A percentile compares a stretch with the other conserved stretches of the same genome.
Evolutionary conservation across 805 yeast genomes (phyloP).

Genomic region (Pichia insulana): DNA sequence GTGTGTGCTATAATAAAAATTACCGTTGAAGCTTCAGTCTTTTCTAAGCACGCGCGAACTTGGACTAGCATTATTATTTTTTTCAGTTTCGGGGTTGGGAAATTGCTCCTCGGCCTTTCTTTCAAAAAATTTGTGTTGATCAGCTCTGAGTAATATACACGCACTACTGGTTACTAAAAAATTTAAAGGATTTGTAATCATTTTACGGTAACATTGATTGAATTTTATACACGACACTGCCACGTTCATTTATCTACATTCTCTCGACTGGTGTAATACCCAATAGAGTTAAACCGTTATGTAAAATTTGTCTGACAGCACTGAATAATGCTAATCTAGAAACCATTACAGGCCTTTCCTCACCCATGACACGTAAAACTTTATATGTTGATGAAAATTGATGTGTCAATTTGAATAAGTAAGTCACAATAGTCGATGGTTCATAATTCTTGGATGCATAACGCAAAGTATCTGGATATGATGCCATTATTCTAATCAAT

Average conservation of each 20-base stretch:
- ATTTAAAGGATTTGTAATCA: too few species aligned
- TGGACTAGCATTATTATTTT: too few species aligned
- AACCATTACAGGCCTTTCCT: slow-evolving; percentile 71
- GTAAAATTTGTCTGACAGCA: slow-evolving; percentile 81
- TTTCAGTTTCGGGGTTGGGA: too few species aligned
- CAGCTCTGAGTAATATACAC: too few species aligned
- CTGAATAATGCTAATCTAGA: slow-evolving; percentile 90
- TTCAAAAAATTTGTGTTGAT: neutral
- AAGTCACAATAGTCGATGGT: slow-evolving; percentile 91
- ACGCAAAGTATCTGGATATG: slow-evolving; percentile 84
- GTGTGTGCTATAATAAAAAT: too few species aligned
- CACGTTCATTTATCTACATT: too few species aligned
- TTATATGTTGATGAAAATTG: slow-evolving; percentile 95
- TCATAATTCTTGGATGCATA: slow-evolving; percentile 78
- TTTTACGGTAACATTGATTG: too few species aligned
- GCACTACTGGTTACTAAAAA: too few species aligned
- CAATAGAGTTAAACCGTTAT: slow-evolving; percentile 81
- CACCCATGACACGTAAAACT: slow-evolving; percentile 94
- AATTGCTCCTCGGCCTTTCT: too few species aligned
- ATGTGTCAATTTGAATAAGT: slow-evolving; percentile 85
- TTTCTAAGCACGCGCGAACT: too few species aligned
- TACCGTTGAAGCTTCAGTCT: too few species aligned
- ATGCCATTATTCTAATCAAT: slow-evolving; percentile 70
- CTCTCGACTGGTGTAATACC: slow-evolving; percentile 98
- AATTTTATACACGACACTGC: too few species aligned